Conservation (phyloP, 129 eudicot genomes). For the Flaveria robusta region DNA sequence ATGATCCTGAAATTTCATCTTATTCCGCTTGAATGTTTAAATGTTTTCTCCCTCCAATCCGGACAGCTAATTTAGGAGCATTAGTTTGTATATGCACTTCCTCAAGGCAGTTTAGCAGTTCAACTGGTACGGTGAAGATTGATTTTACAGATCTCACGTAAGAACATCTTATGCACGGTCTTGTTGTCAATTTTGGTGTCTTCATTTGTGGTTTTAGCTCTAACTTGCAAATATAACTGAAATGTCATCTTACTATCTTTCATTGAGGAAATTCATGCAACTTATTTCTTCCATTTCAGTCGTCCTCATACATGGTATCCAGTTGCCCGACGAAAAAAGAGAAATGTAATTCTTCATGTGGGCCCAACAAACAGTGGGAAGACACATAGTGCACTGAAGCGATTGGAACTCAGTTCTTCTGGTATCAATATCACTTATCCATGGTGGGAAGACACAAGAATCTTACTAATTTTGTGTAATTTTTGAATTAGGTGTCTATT, state of each 20-base stretch:
- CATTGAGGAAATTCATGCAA: slow-evolving; percentile 7
- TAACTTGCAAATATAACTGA: slow-evolving; percentile 3
- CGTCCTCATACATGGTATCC: slow-evolving; percentile 98
- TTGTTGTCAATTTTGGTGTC: background rate
- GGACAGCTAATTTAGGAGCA: slow-evolving; percentile 43
- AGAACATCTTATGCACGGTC: slow-evolving; percentile 33
- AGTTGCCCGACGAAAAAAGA: slow-evolving; percentile 71
- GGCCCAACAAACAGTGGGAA: slow-evolving; percentile 99
- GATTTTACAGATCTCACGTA: slow-evolving; percentile 99
- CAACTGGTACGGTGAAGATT: slow-evolving; percentile 45
- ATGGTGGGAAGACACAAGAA: background rate
- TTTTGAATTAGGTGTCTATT: slow-evolving; percentile 62
- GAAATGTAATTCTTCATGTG: slow-evolving; percentile 79
- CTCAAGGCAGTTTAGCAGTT: slow-evolving; percentile 50
- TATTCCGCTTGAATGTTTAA: slow-evolving; percentile 9
- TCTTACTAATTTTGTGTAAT: background rate
- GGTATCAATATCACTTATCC: slow-evolving; percentile 45
- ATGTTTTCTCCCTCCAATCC: slow-evolving; percentile 10
- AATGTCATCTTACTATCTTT: slow-evolving; percentile 1
- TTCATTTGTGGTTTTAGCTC: background rate
- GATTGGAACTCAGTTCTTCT: slow-evolving; percentile 71
- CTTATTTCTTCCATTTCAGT: slow-evolving; percentile 43
- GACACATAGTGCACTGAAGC: slow-evolving; percentile 83
- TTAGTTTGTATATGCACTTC: slow-evolving; percentile 31
- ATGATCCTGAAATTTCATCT: background rate